Conservation (phyloP, 1,284 basidiomycete genomes). For the Pascua guehoae region DNA sequence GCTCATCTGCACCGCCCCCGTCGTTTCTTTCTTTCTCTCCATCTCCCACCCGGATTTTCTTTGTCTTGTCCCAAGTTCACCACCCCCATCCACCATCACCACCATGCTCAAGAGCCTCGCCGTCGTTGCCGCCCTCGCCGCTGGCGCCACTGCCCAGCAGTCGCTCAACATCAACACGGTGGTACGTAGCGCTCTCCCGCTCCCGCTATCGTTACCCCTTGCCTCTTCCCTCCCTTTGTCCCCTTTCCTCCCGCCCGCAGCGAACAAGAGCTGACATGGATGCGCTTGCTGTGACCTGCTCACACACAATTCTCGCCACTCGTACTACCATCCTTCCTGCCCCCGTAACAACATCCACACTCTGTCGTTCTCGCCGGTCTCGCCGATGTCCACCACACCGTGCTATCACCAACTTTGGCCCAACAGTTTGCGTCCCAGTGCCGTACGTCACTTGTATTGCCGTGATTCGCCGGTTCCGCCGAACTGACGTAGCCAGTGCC, state of each 20-base stretch:
- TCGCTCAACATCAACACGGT: slow-evolving; percentile 11
- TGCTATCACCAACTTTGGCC: no score
- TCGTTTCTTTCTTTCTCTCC: slow-evolving; percentile 3
- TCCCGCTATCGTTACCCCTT: not conserved
- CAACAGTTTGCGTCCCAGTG: no score
- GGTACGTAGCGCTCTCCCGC: slow-evolving; percentile 3
- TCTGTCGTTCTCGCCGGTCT: no score
- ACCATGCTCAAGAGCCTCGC: slow-evolving; percentile 6
- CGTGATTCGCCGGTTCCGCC: no score
- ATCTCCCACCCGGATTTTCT: not conserved
- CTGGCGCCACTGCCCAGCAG: slow-evolving; percentile 18
- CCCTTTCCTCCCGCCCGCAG: slow-evolving; percentile 1
- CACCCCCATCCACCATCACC: not conserved
- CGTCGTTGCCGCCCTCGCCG: slow-evolving; percentile 11
- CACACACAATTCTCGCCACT: no score
- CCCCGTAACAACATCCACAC: no score
- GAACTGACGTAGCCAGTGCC: slow-evolving; percentile 27
- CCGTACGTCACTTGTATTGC: no score
- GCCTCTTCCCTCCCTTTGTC: not conserved
- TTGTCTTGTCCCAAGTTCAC: not conserved
- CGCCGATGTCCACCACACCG: no score
- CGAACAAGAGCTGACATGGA: no score
- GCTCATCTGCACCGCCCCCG: not conserved
- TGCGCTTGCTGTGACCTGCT: no score
- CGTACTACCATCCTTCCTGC: no score